phyloP scores from a whole-genome alignment of 441 rosid species.

The Populus tomentosa region DNA sequence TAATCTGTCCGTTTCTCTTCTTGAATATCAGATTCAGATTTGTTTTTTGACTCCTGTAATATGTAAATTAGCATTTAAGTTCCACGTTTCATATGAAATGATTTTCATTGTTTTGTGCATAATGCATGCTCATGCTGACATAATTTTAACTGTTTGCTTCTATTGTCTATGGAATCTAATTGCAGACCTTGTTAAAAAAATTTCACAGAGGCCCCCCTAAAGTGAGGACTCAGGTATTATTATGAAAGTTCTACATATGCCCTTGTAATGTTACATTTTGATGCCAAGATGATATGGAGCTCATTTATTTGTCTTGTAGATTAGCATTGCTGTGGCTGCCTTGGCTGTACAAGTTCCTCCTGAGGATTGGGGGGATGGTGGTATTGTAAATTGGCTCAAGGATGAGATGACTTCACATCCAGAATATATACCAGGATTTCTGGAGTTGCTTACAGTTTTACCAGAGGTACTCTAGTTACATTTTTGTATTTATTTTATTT shows the following conservation, averaged over 20 bases:
- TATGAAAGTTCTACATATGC: background rate
- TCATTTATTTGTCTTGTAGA: constrained; percentile 49
- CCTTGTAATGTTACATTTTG: constrained; percentile 1
- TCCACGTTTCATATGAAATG: background rate
- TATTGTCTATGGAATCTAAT: constrained; percentile 23
- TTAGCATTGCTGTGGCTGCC: constrained; percentile 97
- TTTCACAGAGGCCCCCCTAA: constrained; percentile 94
- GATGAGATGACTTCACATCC: constrained; percentile 95
- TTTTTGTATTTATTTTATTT: constrained; percentile 2
- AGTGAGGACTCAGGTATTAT: constrained; percentile 90
- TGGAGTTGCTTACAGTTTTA: constrained; percentile 91
- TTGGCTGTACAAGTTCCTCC: constrained; percentile 97
- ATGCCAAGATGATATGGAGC: constrained; percentile 14
- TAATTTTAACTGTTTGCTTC: constrained; percentile 16
- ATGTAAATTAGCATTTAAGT: background rate
- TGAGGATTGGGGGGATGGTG: constrained; percentile 96
- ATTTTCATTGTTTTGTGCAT: background rate
- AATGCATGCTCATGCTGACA: background rate
- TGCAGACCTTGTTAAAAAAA: constrained; percentile 86
- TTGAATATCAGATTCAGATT: background rate
- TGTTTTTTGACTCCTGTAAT: background rate
- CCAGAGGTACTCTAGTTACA: constrained; percentile 68
- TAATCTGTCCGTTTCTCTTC: background rate
- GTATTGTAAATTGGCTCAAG: constrained; percentile 86
- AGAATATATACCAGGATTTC: constrained; percentile 90